Evolutionary conservation across 1,284 basidiomycete genomes (phyloP).

Genomic region (Boletus mariae): DNA sequence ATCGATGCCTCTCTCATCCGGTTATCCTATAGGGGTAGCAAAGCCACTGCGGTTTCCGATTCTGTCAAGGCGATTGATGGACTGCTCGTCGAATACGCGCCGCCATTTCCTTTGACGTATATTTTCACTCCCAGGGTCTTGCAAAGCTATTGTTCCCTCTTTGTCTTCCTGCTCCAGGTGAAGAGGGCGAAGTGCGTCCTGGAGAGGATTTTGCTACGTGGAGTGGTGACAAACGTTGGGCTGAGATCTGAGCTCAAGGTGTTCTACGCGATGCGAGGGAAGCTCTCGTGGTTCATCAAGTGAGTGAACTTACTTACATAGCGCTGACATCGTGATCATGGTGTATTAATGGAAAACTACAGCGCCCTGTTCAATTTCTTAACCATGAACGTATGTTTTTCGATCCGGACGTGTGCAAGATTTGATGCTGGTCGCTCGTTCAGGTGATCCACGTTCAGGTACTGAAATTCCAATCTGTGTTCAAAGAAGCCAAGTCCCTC

Average conservation of each 20-base stretch:
- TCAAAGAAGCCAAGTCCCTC: slow-evolving; percentile 59
- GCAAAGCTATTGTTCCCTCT: slow-evolving; percentile 65
- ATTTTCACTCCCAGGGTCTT: slow-evolving; percentile 63
- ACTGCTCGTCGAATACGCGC: slow-evolving; percentile 68
- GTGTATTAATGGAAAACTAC: slow-evolving; percentile 11
- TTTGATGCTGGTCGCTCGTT: slow-evolving; percentile 4
- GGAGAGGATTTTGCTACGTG: slow-evolving; percentile 63
- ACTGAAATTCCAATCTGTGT: slow-evolving; percentile 50
- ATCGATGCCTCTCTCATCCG: slow-evolving; percentile 73
- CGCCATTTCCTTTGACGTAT: slow-evolving; percentile 80
- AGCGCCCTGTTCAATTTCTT: slow-evolving; percentile 74
- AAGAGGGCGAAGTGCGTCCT: slow-evolving; percentile 67
- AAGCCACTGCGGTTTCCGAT: slow-evolving; percentile 40
- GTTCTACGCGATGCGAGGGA: slow-evolving; percentile 71
- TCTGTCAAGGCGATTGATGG: slow-evolving; percentile 65
- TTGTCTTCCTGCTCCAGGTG: slow-evolving; percentile 76
- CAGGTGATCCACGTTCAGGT: slow-evolving; percentile 69
- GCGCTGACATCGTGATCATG: background rate
- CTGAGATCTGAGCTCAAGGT: slow-evolving; percentile 51
- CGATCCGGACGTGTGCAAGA: background rate
- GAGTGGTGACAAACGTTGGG: slow-evolving; percentile 35
- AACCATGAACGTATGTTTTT: slow-evolving; percentile 58
- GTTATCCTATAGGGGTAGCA: slow-evolving; percentile 56
- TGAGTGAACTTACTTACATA: slow-evolving; percentile 39
- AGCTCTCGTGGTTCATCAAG: slow-evolving; percentile 82